These are phyloP conservation scores for Begonia loranthoides DNA, from an alignment of 306 rosid species.

Conservation along the genomic window DNA sequence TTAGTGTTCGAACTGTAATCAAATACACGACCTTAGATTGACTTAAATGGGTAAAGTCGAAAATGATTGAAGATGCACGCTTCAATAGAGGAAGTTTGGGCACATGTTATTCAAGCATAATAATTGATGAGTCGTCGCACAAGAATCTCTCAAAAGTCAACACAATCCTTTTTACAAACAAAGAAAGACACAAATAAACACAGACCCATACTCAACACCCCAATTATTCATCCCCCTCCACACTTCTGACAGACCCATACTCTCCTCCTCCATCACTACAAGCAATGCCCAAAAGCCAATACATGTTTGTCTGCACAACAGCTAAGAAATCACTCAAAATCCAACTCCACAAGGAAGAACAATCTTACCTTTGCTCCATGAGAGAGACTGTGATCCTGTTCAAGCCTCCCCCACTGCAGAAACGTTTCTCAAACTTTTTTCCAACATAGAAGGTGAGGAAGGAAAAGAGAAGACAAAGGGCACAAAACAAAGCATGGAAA, in stretches of 20 bases:
- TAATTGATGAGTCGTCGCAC: too few species aligned
- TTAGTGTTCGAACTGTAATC: too few species aligned
- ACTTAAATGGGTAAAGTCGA: too few species aligned
- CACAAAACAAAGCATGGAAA: slow-evolving; percentile 26
- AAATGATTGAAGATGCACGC: too few species aligned
- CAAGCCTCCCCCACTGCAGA: slow-evolving; percentile 23
- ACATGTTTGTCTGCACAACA: slow-evolving; percentile 24
- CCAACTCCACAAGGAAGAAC: slow-evolving; percentile 38
- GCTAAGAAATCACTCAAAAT: neutral
- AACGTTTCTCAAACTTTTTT: slow-evolving; percentile 30
- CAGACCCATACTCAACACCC: neutral
- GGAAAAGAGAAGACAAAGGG: slow-evolving; percentile 31
- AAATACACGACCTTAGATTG: too few species aligned
- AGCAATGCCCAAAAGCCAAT: slow-evolving; percentile 7
- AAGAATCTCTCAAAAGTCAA: too few species aligned
- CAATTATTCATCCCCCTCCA: neutral
- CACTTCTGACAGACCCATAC: neutral
- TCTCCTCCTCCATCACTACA: neutral
- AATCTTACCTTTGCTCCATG: slow-evolving; percentile 31
- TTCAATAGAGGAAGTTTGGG: too few species aligned
- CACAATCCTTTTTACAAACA: neutral
- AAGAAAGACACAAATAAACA: neutral
- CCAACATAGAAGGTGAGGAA: slow-evolving; percentile 25
- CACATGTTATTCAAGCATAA: too few species aligned
- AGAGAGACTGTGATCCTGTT: slow-evolving; percentile 27